Conservation (phyloP, 371 early-diverging fungal species). For the Mucor circinelloides region DNA sequence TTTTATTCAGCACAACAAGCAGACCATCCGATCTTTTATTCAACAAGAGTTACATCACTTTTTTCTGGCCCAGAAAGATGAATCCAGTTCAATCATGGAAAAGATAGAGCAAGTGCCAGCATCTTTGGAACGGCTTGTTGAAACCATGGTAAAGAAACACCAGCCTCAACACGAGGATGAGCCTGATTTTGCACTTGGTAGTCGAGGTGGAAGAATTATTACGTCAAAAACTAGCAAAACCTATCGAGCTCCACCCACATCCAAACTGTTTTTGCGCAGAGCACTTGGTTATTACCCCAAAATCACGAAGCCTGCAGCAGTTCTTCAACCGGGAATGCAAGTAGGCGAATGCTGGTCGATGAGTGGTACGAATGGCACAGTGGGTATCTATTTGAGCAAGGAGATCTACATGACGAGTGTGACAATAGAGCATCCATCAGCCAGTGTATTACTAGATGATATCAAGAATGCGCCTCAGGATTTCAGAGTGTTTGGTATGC, state of each 20-base stretch:
- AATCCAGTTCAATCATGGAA: not conserved
- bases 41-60: not conserved
- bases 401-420: conserved; percentile 3
- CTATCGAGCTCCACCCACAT: not conserved
- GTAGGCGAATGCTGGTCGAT: conserved; percentile 24
- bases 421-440: conserved; percentile 8
- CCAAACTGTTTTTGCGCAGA: not conserved
- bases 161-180: not conserved
- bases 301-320: not conserved
- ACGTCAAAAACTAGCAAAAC: not conserved
- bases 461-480: conserved; percentile 10
- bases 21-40: not conserved
- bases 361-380: conserved; percentile 4
- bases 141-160: not conserved
- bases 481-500: not conserved
- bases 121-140: not conserved
- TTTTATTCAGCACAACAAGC: not conserved
- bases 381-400: conserved; percentile 9
- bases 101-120: not conserved
- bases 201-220: not conserved
- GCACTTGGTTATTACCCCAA: not conserved
- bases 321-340: conserved; percentile 3
- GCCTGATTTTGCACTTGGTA: not conserved
- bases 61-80: not conserved
- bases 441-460: not conserved